Evolutionary conservation across 2,329 filamentous ascomycete genomes (phyloP), one percentile per base, ranked within the genome.

Genomic region (Colletotrichum higginsianum): DNA sequence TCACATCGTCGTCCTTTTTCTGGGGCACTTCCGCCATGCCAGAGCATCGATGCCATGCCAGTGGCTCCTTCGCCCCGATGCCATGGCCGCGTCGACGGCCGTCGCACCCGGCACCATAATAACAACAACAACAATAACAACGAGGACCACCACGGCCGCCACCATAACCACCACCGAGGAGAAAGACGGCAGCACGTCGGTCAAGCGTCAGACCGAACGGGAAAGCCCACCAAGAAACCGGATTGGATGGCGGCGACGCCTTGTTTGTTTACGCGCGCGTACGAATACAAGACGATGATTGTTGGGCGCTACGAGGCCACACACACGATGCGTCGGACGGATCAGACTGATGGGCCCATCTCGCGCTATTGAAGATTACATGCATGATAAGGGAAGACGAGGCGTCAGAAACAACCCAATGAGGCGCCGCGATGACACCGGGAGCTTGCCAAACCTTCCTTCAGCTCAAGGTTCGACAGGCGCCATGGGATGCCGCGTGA

Each of bases 181-280:
- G 30, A 35, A 52, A 16, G n/a, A 15, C n/a, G 26, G 40, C n/a
- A 64, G 23, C 47, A 21, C 35, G 62, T 71, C 67, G 67, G 67
- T 67, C 63, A 67, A 52, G 21, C 50, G 47, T 21, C 30, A 16
- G 56, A 61, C 35, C 40, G 46, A 52, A 26, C n/a, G 60, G 18
- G n/a, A 23, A 46, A 63, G 47, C 42, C 26, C 44, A 50, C 30
- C 40, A 53, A 61, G 64, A 56, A 67, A 62, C 30, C 42, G 57
- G 67, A 71, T 67, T 67, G 67, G 64, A 61, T 38, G 56, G 42
- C 26, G 53, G 42, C 26, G 53, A 38, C 35, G 52, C 53, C 56
- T 67, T 71, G 67, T 67, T 71, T 71, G 57, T 67, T 71, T 71
- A 62, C 50, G 38, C 57, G 64, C 57, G 64, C 64, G 56, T 61